Conservation (phyloP, 2,329 filamentous ascomycete genomes). For the Didymella arachidicola region DNA sequence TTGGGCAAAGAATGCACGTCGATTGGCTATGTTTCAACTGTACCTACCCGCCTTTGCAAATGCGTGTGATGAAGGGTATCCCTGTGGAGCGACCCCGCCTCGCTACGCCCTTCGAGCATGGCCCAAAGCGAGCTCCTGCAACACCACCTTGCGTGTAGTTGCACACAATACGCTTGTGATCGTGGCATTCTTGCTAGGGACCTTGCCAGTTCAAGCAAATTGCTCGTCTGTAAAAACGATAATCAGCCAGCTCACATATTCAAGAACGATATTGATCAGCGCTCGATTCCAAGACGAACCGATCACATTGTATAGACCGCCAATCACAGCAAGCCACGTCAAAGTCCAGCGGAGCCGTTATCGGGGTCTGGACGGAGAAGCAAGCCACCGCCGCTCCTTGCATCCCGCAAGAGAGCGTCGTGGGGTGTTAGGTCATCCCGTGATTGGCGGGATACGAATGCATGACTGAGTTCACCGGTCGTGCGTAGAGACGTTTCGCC, state of each 20-base stretch:
- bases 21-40: slow-evolving; percentile 45
- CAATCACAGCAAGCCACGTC: slow-evolving; percentile 51
- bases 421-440: slow-evolving; percentile 24
- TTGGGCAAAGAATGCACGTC: slow-evolving; percentile 22
- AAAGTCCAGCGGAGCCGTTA: slow-evolving; percentile 48
- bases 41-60: slow-evolving; percentile 50
- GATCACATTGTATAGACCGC: slow-evolving; percentile 39
- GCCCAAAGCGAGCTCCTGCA: slow-evolving; percentile 30
- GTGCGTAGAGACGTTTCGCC: slow-evolving; percentile 30
- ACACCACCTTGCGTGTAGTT: slow-evolving; percentile 29
- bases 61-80: slow-evolving; percentile 48
- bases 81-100: slow-evolving; percentile 35
- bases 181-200: slow-evolving; percentile 13
- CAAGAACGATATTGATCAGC: slow-evolving; percentile 22
- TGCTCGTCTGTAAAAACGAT: not conserved
- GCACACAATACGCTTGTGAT: slow-evolving; percentile 30
- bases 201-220: slow-evolving; percentile 5
- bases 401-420: slow-evolving; percentile 42
- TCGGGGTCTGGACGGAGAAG: slow-evolving; percentile 43
- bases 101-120: slow-evolving; percentile 29
- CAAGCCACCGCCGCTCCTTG: slow-evolving; percentile 49
- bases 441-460: slow-evolving; percentile 34
- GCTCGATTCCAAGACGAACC: slow-evolving; percentile 33
- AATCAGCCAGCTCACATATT: slow-evolving; percentile 4
- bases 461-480: slow-evolving; percentile 37